Percentiles rank a stretch among this genome's conserved stretches.
phyloP scores from a whole-genome alignment of 306 rosid genomes.

The Medicago ruthenica region DNA sequence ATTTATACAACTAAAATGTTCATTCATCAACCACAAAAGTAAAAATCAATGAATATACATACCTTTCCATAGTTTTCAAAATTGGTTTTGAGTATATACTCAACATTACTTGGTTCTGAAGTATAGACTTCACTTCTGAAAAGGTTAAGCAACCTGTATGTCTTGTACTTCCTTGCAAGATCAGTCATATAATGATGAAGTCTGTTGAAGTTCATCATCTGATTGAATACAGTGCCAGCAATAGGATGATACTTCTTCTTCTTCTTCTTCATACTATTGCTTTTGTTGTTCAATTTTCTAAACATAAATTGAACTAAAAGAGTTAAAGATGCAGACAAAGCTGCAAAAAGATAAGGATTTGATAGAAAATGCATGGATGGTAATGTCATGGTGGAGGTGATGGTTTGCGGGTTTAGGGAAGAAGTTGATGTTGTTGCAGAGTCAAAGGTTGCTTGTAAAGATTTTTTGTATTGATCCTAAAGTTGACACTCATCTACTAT shows the following conservation, averaged over 20 bases:
- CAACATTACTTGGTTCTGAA: constrained; percentile 72
- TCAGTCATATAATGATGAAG: constrained; percentile 83
- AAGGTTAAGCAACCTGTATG: constrained; percentile 70
- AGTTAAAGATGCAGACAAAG: constrained; percentile 44
- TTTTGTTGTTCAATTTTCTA: constrained; percentile 41
- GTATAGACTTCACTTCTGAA: constrained; percentile 76
- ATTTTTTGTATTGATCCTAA: not conserved
- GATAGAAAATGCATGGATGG: constrained; percentile 49
- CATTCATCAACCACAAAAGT: not conserved
- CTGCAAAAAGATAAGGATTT: constrained; percentile 42
- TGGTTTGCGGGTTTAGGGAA: not conserved
- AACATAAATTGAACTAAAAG: constrained; percentile 39
- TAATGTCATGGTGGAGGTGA: not conserved
- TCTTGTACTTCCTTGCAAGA: constrained; percentile 68
- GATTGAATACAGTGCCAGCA: constrained; percentile 76
- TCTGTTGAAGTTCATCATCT: constrained; percentile 69
- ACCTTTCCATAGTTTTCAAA: constrained; percentile 91
- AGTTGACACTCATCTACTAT: no score
- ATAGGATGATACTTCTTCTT: constrained; percentile 73
- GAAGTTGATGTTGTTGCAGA: not conserved
- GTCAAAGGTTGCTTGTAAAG: not conserved
- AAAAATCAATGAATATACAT: not conserved
- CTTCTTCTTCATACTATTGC: constrained; percentile 22
- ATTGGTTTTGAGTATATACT: constrained; percentile 81
- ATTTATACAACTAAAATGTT: not conserved